Percentiles rank a stretch among this genome's conserved stretches.
These are phyloP conservation scores for Mycena sanguinolenta DNA, from an alignment of 768 basidiomycete species.

Conservation along the genomic window DNA sequence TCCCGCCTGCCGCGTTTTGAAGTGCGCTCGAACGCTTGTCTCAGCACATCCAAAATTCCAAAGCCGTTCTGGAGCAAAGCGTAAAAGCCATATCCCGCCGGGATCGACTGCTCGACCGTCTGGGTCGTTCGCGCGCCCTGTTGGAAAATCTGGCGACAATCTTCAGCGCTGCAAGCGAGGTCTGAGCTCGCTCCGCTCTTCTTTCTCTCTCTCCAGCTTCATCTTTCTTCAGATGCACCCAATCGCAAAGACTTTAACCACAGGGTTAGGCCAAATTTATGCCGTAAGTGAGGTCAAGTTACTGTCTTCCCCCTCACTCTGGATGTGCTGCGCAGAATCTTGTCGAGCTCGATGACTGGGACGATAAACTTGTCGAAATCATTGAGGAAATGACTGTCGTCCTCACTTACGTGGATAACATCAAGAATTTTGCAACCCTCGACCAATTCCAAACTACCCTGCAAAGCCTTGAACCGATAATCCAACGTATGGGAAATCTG, in stretches of 20 bases:
- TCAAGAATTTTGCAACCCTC: background rate
- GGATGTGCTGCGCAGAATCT: background rate
- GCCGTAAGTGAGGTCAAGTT: background rate
- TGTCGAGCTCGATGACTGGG: conserved; percentile 14
- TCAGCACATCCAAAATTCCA: background rate
- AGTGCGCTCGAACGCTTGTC: background rate
- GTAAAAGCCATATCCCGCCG: conserved; percentile 2
- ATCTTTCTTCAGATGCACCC: conserved; percentile 5
- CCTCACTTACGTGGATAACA: conserved; percentile 11
- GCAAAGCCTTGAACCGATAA: conserved; percentile 6
- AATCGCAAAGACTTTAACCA: conserved; percentile 14
- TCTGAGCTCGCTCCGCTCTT: background rate
- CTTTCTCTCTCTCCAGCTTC: background rate
- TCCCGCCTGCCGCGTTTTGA: no score
- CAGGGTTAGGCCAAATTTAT: conserved; percentile 16
- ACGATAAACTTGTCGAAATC: conserved; percentile 21
- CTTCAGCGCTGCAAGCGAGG: conserved; percentile 12
- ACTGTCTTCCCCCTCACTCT: background rate
- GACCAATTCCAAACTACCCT: background rate
- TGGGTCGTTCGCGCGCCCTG: conserved; percentile 14
- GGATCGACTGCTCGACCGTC: background rate
- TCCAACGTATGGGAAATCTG: conserved; percentile 12
- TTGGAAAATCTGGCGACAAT: background rate
- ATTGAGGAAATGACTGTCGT: conserved; percentile 22
- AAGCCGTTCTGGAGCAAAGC: conserved; percentile 5